Conservation (phyloP, 352 stramenopile genomes). For the Elongisporangium senticosum region DNA sequence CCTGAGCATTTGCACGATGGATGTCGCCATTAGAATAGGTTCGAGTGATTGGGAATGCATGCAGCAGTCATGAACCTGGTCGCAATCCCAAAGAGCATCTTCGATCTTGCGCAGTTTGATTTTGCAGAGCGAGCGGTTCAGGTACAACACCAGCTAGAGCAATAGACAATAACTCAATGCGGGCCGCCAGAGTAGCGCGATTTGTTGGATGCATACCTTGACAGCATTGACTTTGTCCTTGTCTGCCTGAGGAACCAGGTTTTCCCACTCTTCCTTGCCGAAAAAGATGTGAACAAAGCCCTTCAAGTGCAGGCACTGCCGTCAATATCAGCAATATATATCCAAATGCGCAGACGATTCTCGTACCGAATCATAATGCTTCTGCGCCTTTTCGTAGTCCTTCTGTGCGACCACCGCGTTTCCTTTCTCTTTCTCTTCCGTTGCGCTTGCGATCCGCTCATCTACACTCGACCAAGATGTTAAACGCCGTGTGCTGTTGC, state of each 20-base stretch:
- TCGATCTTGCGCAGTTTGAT: slow-evolving; percentile 83
- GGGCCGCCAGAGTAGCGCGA: background rate
- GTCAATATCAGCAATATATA: slow-evolving; percentile 3
- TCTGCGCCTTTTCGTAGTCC: slow-evolving; percentile 75
- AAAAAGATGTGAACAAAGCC: slow-evolving; percentile 87
- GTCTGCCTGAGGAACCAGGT: slow-evolving; percentile 60
- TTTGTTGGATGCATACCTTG: slow-evolving; percentile 30
- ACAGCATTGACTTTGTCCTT: slow-evolving; percentile 78
- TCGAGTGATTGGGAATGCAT: too few relatives aligned
- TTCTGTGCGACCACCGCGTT: slow-evolving; percentile 61
- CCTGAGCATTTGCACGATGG: slow-evolving; percentile 20
- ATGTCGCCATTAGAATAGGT: background rate
- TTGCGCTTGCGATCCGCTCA: slow-evolving; percentile 54
- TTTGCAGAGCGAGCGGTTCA: slow-evolving; percentile 81
- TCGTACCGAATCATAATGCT: slow-evolving; percentile 79
- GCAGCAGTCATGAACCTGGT: slow-evolving; percentile 37
- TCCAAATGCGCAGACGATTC: background rate
- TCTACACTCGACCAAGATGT: slow-evolving; percentile 21
- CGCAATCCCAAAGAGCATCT: slow-evolving; percentile 79
- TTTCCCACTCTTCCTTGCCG: slow-evolving; percentile 82
- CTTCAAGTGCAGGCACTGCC: slow-evolving; percentile 15
- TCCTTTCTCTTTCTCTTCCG: slow-evolving; percentile 79
- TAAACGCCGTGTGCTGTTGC: background rate
- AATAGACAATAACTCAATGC: background rate
- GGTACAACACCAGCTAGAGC: slow-evolving; percentile 55